Percentiles rank a stretch among this genome's conserved stretches.
phyloP scores from a whole-genome alignment of 2,329 filamentous ascomycete species.

The Pyrenophora teres region DNA sequence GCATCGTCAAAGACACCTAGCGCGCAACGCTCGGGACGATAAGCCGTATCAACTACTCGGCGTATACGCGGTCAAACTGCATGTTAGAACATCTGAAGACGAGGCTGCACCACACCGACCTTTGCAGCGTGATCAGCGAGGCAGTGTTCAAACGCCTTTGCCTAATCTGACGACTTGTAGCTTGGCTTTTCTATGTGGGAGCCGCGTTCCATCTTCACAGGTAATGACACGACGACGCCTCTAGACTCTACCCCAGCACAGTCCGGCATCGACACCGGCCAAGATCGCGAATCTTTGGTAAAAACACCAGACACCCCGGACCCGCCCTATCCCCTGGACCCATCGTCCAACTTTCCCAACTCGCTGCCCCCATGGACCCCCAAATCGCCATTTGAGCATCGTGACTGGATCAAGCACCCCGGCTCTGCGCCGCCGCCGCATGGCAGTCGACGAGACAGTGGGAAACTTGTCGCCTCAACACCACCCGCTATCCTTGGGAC shows the following conservation, averaged over 20 bases:
- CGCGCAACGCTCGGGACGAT: conserved; percentile 3
- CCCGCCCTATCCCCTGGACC: conserved; percentile 7
- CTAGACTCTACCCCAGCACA: conserved; percentile 7
- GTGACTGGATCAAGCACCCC: conserved; percentile 15
- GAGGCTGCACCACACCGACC: conserved; percentile 12
- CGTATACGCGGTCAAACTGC: conserved; percentile 2
- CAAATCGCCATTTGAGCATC: conserved; percentile 17
- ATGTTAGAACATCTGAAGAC: conserved; percentile 4
- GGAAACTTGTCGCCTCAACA: conserved; percentile 12
- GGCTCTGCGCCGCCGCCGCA: conserved; percentile 18
- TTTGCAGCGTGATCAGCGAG: conserved; percentile 17
- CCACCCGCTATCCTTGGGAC: conserved; percentile 27
- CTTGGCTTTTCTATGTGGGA: conserved; percentile 17
- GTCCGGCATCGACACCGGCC: not conserved
- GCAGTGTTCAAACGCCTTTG: conserved; percentile 17
- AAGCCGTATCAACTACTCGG: conserved; percentile 1
- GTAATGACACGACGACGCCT: conserved; percentile 16
- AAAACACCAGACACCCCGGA: conserved; percentile 1
- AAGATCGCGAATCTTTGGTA: conserved; percentile 5
- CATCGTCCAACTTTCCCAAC: not conserved
- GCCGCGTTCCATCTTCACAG: conserved; percentile 26
- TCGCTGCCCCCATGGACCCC: conserved; percentile 25
- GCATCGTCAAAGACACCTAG: conserved; percentile 1
- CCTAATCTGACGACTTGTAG: conserved; percentile 4
- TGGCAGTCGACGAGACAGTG: conserved; percentile 8